A percentile compares a stretch with the other conserved stretches of the same genome.
Evolutionary conservation across 2,329 filamentous ascomycete species (phyloP).

Genomic region (Trichoderma guizhouense): DNA sequence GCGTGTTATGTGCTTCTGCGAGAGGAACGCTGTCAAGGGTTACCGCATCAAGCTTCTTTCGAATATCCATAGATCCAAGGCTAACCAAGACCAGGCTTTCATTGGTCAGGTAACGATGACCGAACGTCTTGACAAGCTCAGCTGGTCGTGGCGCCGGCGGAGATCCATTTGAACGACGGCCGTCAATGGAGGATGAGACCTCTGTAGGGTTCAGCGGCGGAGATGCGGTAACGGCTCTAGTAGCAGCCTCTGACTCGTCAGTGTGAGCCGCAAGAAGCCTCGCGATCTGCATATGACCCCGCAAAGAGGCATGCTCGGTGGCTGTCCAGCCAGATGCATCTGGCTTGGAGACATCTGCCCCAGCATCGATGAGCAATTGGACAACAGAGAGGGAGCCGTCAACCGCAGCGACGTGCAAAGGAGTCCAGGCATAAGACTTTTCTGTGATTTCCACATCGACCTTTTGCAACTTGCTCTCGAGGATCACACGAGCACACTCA

Average conservation of each 20-base stretch:
- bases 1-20: slow-evolving; percentile 82
- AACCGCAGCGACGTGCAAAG: slow-evolving; percentile 88
- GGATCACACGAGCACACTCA: slow-evolving; percentile 72
- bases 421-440: slow-evolving; percentile 87
- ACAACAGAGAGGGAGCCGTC: slow-evolving; percentile 78
- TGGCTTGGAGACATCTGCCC: slow-evolving; percentile 67
- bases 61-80: slow-evolving; percentile 89
- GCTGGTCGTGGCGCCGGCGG: slow-evolving; percentile 50
- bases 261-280: slow-evolving; percentile 58
- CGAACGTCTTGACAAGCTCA: slow-evolving; percentile 90
- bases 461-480: slow-evolving; percentile 67
- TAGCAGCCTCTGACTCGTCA: slow-evolving; percentile 30
- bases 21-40: slow-evolving; percentile 85
- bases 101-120: slow-evolving; percentile 87
- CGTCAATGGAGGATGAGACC: slow-evolving; percentile 59
- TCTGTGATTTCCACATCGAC: slow-evolving; percentile 75
- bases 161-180: slow-evolving; percentile 52
- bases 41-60: slow-evolving; percentile 76
- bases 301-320: slow-evolving; percentile 84
- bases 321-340: slow-evolving; percentile 94
- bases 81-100: slow-evolving; percentile 90
- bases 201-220: slow-evolving; percentile 38
- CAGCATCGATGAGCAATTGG: slow-evolving; percentile 72
- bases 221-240: slow-evolving; percentile 23
- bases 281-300: slow-evolving; percentile 83